phyloP scores from a whole-genome alignment of 2,329 filamentous ascomycete genomes.

The Aspergillus felis region DNA sequence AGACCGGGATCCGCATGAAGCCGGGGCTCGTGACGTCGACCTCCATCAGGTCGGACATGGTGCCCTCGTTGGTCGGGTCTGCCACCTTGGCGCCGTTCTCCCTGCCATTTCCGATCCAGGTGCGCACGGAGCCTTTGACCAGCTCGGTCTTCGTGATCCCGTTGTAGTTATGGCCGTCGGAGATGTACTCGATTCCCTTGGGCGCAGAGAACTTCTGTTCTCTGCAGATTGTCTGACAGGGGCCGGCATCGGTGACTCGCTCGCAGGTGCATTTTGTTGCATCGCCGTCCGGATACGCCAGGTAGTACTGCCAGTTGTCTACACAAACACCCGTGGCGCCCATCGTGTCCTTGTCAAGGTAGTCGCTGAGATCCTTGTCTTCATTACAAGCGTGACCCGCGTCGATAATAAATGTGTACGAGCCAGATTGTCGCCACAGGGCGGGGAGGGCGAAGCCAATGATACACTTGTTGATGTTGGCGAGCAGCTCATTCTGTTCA shows the following conservation, averaged over 20 bases:
- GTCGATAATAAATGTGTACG: conserved; percentile 9
- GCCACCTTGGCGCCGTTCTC: conserved; percentile 24
- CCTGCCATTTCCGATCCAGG: conserved; percentile 26
- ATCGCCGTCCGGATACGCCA: conserved; percentile 11
- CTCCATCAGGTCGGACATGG: conserved; percentile 20
- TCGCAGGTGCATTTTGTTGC: conserved; percentile 15
- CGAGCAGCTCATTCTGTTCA: background rate
- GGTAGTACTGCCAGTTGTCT: conserved; percentile 7
- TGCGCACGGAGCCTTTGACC: conserved; percentile 7
- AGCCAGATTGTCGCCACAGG: conserved; percentile 6
- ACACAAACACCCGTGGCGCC: conserved; percentile 2
- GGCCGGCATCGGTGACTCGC: background rate
- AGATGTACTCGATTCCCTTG: background rate
- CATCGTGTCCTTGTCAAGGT: conserved; percentile 4
- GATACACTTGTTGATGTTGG: conserved; percentile 1
- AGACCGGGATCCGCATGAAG: conserved; percentile 38
- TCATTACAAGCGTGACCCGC: conserved; percentile 8
- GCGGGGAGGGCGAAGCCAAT: conserved; percentile 7
- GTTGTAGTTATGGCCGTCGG: background rate
- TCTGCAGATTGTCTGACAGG: background rate
- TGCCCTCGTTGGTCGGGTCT: conserved; percentile 21
- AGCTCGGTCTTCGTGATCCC: conserved; percentile 4
- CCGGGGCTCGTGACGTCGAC: conserved; percentile 34
- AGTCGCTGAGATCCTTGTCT: background rate
- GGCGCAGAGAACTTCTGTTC: conserved; percentile 6